A percentile compares a stretch with the other conserved stretches of the same genome.
Evolutionary conservation across 1,284 basidiomycete genomes (phyloP).

Genomic region (Ustilago loliicola): DNA sequence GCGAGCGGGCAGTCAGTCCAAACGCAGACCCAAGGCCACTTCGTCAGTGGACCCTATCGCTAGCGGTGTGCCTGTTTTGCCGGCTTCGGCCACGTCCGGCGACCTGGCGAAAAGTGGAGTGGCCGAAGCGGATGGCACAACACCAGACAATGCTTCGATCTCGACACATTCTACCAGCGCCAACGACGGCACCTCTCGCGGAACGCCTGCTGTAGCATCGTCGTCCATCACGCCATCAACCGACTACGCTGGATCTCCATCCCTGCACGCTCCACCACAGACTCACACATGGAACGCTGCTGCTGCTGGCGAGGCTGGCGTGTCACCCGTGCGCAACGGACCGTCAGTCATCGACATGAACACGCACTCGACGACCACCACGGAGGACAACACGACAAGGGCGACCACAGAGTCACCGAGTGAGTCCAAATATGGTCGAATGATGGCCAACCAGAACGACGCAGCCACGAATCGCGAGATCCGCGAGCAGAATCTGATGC

Average conservation of each 20-base stretch:
- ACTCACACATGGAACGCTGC: not conserved
- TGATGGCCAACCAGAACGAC: constrained; percentile 31
- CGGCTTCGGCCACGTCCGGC: constrained; percentile 14
- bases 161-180: constrained; percentile 45
- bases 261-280: constrained; percentile 8
- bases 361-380: constrained; percentile 2
- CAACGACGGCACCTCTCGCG: constrained; percentile 29
- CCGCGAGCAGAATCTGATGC: constrained; percentile 38
- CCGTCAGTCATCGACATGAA: constrained; percentile 5
- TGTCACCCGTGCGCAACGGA: constrained; percentile 22
- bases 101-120: constrained; percentile 19
- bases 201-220: constrained; percentile 15
- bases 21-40: constrained; percentile 40
- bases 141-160: constrained; percentile 37
- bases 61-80: constrained; percentile 9
- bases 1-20: constrained; percentile 44
- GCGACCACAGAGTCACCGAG: constrained; percentile 44
- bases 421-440: constrained; percentile 38
- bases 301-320: constrained; percentile 8
- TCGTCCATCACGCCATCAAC: constrained; percentile 32
- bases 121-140: constrained; percentile 13
- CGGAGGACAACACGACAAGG: constrained; percentile 7
- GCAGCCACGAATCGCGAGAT: constrained; percentile 32
- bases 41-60: constrained; percentile 28
- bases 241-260: constrained; percentile 18